A percentile compares a stretch with the other conserved stretches of the same genome.
phyloP scores from a whole-genome alignment of 306 rosid species.

The Arachis stenosperma region DNA sequence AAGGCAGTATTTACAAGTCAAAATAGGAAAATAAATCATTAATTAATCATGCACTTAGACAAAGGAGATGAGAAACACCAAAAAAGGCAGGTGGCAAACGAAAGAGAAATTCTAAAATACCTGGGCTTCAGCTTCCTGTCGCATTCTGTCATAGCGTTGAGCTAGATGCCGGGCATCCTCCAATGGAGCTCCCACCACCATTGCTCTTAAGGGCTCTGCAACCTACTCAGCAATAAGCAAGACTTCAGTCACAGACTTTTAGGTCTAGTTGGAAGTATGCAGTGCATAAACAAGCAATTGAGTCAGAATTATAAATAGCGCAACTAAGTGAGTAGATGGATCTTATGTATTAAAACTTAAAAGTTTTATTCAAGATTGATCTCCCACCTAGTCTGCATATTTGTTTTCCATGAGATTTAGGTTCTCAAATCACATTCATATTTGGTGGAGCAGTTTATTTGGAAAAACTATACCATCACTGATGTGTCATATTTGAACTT shows the following conservation, averaged over 20 bases:
- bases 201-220: slow-evolving; percentile 90
- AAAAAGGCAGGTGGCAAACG: not conserved
- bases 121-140: slow-evolving; percentile 97
- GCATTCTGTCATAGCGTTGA: slow-evolving; percentile 87
- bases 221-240: slow-evolving; percentile 59
- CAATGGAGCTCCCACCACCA: slow-evolving; percentile 92
- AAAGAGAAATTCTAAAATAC: slow-evolving; percentile 48
- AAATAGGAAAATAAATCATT: slow-evolving; percentile 23
- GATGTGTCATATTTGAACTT: slow-evolving; percentile 26
- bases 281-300: slow-evolving; percentile 22
- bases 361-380: slow-evolving; percentile 10
- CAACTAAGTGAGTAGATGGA: slow-evolving; percentile 8
- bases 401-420: not conserved
- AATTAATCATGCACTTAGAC: slow-evolving; percentile 25
- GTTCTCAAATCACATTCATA: slow-evolving; percentile 24
- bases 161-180: slow-evolving; percentile 97
- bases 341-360: not conserved
- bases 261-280: slow-evolving; percentile 21
- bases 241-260: slow-evolving; percentile 30
- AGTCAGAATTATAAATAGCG: slow-evolving; percentile 27
- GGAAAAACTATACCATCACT: slow-evolving; percentile 8
- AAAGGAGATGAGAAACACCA: not conserved
- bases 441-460: slow-evolving; percentile 7
- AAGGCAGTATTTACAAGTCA: slow-evolving; percentile 47
- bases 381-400: slow-evolving; percentile 9